Base-by-base conservation (phyloP, 2,329 filamentous ascomycete genomes). In the Penicillium sp. region DNA sequence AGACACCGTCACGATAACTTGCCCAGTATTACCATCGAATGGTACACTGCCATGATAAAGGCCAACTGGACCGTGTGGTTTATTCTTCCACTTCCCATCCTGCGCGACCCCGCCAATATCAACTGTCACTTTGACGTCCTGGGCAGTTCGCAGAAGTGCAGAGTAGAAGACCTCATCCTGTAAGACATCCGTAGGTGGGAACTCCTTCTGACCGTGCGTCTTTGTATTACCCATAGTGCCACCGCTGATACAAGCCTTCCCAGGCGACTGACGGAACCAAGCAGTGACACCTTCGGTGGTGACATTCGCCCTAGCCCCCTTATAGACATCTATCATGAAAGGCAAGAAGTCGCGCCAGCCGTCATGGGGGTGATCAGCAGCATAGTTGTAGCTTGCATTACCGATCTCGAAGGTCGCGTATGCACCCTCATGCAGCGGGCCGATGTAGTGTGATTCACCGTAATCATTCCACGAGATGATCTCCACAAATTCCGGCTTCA, bases 381-480 rank as follows among this genome's bases (percentile, higher is more conserved):
- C 51, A 17, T 54, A 54, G n/a, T 54, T 54, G 30, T 54, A 54
- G 44, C 51, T 54, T 11, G 51, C 51, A 14, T 48, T 35, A 4
- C 51, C 51, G n/a, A 42, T 50, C n/a, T 50, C 51, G 38, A 54
- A 54, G 14, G 51, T 54, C 22, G 51, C 51, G 10, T 54, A 54
- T 22, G 51, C 37, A 28, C 38, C 51, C 12, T 54, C 51, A 42
- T 54, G 51, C 22, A 54, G 19, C 12, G 51, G 51, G 11, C 53
- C 53, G 19, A 55, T 55, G 19, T 55, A 55, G n/a, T 55, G 53
- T 1, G 82, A 80, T 66, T 86, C 83, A 33, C 83, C 83, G 57
- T 78, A 85, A 63, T 86, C 83, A 14, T 58, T 56, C 56, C 56
- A 58, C 5, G 56, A 56, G 43, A 58, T 58, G 11, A 58, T 58